Conservation (phyloP, 176 grass and related monocot genomes). For the Alloteropsis semialata region DNA sequence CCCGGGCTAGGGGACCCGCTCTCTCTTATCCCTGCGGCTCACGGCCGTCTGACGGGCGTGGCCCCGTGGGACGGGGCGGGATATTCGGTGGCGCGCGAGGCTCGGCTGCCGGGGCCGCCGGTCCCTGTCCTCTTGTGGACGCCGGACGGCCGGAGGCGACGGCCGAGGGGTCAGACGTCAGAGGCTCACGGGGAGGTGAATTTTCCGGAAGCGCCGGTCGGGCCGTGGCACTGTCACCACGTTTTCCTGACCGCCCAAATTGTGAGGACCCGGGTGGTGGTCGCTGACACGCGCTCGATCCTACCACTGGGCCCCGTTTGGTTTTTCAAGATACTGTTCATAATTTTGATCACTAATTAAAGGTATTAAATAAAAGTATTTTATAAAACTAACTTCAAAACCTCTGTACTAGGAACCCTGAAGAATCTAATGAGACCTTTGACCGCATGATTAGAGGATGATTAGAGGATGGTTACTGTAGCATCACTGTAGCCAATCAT, state of each 20-base stretch:
- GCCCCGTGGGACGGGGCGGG: neutral
- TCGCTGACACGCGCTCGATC: too few relatives aligned
- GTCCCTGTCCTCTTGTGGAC: conserved; percentile 14
- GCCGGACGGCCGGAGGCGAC: neutral
- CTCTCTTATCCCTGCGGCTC: neutral
- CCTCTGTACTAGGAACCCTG: too few relatives aligned
- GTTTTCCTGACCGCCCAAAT: conserved; percentile 27
- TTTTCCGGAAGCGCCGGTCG: neutral
- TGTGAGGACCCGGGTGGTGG: neutral
- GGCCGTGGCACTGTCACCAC: neutral
- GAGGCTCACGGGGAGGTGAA: neutral
- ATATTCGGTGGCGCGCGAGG: conserved; percentile 24
- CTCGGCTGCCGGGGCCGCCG: neutral
- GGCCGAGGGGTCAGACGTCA: neutral
- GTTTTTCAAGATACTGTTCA: too few relatives aligned
- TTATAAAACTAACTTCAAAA: too few relatives aligned
- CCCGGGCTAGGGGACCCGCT: neutral
- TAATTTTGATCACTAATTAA: too few relatives aligned
- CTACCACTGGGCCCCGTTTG: too few relatives aligned
- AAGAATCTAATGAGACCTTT: too few relatives aligned
- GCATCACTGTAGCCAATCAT: too few relatives aligned
- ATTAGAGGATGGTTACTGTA: too few relatives aligned
- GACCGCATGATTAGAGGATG: too few relatives aligned
- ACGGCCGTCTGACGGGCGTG: neutral
- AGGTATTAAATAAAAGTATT: too few relatives aligned